Base-by-base conservation (phyloP, 441 rosid genomes). In the Jatropha multifida region DNA sequence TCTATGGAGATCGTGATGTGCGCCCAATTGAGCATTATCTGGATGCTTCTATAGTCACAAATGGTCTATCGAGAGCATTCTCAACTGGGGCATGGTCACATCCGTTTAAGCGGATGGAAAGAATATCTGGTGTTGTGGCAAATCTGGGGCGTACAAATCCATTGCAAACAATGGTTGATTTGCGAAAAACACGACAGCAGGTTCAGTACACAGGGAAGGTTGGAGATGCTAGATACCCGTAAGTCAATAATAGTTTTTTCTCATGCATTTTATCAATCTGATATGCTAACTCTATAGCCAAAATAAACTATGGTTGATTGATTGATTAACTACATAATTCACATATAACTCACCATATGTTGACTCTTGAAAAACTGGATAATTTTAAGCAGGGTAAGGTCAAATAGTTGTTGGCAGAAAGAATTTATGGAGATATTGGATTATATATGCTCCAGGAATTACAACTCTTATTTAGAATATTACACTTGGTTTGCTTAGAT, bases 11-110 rank as follows among this genome's bases (percentile, higher is more conserved):
- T 68, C 92, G 91, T 14, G 71, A 65, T 37, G 76, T 89, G 73
- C 92, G 84, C 62, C 89, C 85, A 10, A 85, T 94, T 49, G 98
- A 92, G 71, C 90, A 90, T 75, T 92, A 94, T 82, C 82, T 96
- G 61, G 98, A 96, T 89, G 94, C 94, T 26, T 90, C 97, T 58
- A 91, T 96, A 52, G 82, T 94, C 61, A 90, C 97, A 64, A 94
- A 96, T 83, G 98, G 98, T 62, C 85, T 96, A 26, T 82, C 87
- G 2, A 88, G 98, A 86, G 98, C 97, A 62, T 94, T 96, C 83
- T 94, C 99, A 52, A 92, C 99, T 79, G 98, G 97, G 76, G 96
- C 97, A 41, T 94, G 99, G 99, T 89, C 88, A 23, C 98, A 96
- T 83, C 94, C 97, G 56, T 94, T 75, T 73, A 89, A 89, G 85